Percentiles rank a stretch among this genome's conserved stretches.
Evolutionary conservation across 176 grass and related monocot genomes (phyloP).

Genomic region (Zoysia japonica): DNA sequence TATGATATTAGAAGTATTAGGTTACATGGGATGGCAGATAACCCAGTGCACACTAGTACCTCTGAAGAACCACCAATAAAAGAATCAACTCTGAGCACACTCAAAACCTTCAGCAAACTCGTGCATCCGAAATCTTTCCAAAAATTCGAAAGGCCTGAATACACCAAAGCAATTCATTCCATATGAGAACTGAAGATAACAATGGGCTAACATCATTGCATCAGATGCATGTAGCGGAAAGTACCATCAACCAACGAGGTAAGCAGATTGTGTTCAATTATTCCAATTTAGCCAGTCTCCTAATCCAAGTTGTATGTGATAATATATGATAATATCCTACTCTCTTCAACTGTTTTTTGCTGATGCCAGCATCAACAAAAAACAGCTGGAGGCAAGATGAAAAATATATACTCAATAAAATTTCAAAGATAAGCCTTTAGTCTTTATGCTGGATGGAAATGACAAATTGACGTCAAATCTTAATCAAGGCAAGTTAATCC

Average conservation of each 20-base stretch:
- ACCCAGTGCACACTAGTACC: conserved; percentile 24
- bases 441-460: background rate
- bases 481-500: conserved; percentile 7
- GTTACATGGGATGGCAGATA: background rate
- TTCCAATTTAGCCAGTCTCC: conserved; percentile 5
- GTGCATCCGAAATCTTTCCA: conserved; percentile 77
- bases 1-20: background rate
- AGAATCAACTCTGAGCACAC: conserved; percentile 80
- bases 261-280: background rate
- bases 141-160: conserved; percentile 68
- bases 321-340: background rate
- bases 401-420: background rate
- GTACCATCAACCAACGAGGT: background rate
- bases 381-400: background rate
- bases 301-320: background rate
- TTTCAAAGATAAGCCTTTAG: conserved; percentile 16
- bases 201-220: background rate
- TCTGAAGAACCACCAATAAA: conserved; percentile 15
- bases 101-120: conserved; percentile 92
- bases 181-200: conserved; percentile 27
- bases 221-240: conserved; percentile 5
- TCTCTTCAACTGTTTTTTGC: too few relatives aligned
- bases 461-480: background rate
- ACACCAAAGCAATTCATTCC: conserved; percentile 12
- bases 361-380: too few relatives aligned